These are phyloP conservation scores for Microbotryomycetes sp. DNA, from an alignment of 1,284 basidiomycete species.

Conservation along the genomic window DNA sequence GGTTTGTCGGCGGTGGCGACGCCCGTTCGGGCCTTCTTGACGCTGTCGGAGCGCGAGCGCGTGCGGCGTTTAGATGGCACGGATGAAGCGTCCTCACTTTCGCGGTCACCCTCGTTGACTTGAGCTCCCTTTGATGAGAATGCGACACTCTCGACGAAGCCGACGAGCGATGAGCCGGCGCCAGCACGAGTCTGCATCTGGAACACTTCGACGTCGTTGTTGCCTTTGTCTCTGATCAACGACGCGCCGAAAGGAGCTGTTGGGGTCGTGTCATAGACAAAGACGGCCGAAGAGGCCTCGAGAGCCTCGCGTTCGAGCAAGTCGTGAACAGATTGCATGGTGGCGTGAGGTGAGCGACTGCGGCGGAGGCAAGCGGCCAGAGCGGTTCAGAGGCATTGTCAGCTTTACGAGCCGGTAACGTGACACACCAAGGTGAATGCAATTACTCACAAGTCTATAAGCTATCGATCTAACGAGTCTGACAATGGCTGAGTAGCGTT, in stretches of 20 bases:
- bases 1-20: slow-evolving; percentile 20
- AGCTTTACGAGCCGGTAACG: too few species aligned
- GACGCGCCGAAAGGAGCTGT: slow-evolving; percentile 67
- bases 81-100: background rate
- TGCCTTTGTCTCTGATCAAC: slow-evolving; percentile 49
- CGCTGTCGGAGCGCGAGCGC: background rate
- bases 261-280: slow-evolving; percentile 72
- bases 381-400: too few species aligned
- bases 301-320: slow-evolving; percentile 20
- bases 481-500: too few species aligned
- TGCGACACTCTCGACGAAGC: slow-evolving; percentile 51
- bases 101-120: slow-evolving; percentile 49
- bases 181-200: slow-evolving; percentile 78
- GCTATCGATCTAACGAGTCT: too few species aligned
- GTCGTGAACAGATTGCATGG: slow-evolving; percentile 21
- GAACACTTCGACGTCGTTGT: slow-evolving; percentile 54
- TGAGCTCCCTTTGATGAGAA: slow-evolving; percentile 55
- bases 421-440: too few species aligned
- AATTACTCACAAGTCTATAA: too few species aligned
- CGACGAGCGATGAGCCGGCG: slow-evolving; percentile 74
- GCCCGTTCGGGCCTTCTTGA: slow-evolving; percentile 7
- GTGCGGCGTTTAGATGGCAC: slow-evolving; percentile 11
- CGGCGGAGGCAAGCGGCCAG: too few species aligned
- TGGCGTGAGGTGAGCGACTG: background rate
- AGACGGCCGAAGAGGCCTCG: slow-evolving; percentile 47